Percentiles rank a stretch among this genome's conserved stretches.
Conservation (phyloP, 2,329 filamentous ascomycete species). For the Tolypocladium cylindrosporum region DNA sequence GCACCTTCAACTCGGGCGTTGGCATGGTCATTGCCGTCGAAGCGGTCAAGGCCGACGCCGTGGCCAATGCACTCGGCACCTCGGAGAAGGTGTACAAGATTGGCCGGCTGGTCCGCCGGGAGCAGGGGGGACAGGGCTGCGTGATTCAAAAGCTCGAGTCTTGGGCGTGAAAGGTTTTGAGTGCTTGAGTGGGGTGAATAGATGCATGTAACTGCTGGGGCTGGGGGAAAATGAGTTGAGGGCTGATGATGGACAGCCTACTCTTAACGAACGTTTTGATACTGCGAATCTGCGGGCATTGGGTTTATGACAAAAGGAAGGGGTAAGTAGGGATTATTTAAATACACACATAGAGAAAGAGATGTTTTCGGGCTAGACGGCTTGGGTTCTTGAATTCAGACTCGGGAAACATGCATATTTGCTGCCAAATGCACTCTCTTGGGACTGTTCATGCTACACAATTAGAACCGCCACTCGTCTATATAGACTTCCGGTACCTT, state of each 20-base stretch:
- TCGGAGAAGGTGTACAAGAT: slow-evolving; percentile 69
- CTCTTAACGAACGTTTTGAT: background rate
- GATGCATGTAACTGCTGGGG: background rate
- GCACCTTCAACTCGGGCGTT: slow-evolving; percentile 89
- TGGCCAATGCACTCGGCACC: slow-evolving; percentile 48
- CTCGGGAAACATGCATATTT: background rate
- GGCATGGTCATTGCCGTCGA: slow-evolving; percentile 88
- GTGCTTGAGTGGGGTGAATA: background rate
- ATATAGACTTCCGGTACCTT: no score
- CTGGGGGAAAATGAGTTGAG: background rate
- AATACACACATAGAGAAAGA: background rate
- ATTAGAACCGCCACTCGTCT: no score
- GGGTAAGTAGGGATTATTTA: background rate
- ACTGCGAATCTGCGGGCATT: background rate
- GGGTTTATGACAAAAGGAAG: background rate
- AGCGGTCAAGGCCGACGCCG: slow-evolving; percentile 49
- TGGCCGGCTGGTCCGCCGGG: slow-evolving; percentile 57
- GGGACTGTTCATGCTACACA: background rate
- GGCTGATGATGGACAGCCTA: background rate
- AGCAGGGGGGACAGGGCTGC: slow-evolving; percentile 23
- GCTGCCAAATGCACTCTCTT: background rate
- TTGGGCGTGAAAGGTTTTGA: slow-evolving; percentile 13
- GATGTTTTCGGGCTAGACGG: background rate
- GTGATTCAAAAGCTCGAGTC: slow-evolving; percentile 22
- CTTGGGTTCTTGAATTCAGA: no score